Percentiles rank a stretch among this genome's conserved stretches.
These are phyloP conservation scores for Trypanosoma congolense DNA, from an alignment of 208 protist species.

Conservation along the genomic window DNA sequence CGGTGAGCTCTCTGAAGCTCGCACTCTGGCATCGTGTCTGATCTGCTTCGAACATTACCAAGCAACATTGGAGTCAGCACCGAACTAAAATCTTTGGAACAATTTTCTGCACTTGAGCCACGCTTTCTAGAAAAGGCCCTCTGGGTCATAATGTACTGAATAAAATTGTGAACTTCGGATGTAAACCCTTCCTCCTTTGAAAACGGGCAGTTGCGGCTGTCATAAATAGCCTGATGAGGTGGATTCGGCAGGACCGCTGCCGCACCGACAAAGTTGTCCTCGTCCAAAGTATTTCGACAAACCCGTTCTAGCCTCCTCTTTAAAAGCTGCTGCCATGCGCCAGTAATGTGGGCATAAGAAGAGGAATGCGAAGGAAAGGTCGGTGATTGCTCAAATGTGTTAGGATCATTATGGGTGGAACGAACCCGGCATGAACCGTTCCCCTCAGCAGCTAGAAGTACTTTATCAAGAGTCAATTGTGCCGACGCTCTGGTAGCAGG, in stretches of 20 bases:
- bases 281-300: neutral
- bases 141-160: conserved; percentile 39
- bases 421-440: neutral
- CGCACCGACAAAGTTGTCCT: neutral
- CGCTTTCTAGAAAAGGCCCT: conserved; percentile 23
- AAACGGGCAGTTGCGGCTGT: conserved; percentile 41
- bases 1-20: neutral
- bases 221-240: conserved; percentile 44
- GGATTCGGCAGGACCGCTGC: conserved; percentile 7
- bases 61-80: neutral
- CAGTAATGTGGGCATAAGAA: neutral
- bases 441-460: neutral
- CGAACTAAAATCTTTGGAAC: neutral
- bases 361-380: neutral
- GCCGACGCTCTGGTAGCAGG: neutral
- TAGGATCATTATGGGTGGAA: neutral
- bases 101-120: neutral
- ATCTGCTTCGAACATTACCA: neutral
- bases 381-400: neutral
- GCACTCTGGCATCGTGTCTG: neutral
- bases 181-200: conserved; percentile 35
- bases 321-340: conserved; percentile 2
- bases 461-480: conserved; percentile 5
- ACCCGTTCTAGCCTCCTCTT: conserved; percentile 4
- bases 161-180: conserved; percentile 28